phyloP scores from a whole-genome alignment of 1,139 yeast species.

The Kodamaea alishanica region DNA sequence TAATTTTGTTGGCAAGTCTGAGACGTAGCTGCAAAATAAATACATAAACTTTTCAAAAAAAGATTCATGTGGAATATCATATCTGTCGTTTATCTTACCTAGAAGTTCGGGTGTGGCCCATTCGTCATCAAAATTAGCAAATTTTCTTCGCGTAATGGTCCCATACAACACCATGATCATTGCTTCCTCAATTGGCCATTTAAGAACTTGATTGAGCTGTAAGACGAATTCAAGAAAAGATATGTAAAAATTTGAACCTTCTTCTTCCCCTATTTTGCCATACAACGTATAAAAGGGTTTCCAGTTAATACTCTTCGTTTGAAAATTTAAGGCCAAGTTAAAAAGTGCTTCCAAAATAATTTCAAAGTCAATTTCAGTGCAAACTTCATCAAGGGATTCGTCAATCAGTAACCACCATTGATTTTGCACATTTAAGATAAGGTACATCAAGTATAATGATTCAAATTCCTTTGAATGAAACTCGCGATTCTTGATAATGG shows the following conservation, averaged over 20 bases:
- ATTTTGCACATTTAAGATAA: slow-evolving; percentile 10
- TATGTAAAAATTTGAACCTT: slow-evolving; percentile 19
- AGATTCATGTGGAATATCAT: slow-evolving; percentile 32
- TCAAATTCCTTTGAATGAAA: slow-evolving; percentile 9
- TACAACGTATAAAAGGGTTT: slow-evolving; percentile 23
- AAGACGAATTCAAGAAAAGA: slow-evolving; percentile 31
- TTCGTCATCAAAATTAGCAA: slow-evolving; percentile 40
- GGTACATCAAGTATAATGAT: slow-evolving; percentile 15
- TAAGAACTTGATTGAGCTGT: slow-evolving; percentile 23
- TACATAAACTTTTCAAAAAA: slow-evolving; percentile 40
- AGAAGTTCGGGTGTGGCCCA: slow-evolving; percentile 23
- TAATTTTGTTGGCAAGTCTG: slow-evolving; percentile 24
- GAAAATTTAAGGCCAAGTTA: slow-evolving; percentile 15
- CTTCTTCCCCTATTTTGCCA: slow-evolving; percentile 12
- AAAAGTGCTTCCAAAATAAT: slow-evolving; percentile 14
- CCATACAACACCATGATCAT: slow-evolving; percentile 29
- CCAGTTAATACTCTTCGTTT: slow-evolving; percentile 22
- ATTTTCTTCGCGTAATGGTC: slow-evolving; percentile 30
- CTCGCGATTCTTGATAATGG: not conserved
- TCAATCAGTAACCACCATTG: slow-evolving; percentile 21
- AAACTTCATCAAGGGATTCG: slow-evolving; percentile 11
- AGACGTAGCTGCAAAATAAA: slow-evolving; percentile 32
- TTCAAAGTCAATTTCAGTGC: slow-evolving; percentile 13
- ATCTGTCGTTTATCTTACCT: slow-evolving; percentile 24
- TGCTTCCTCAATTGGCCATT: slow-evolving; percentile 40